Conservation (phyloP, 2,329 filamentous ascomycete genomes). For the Chaetomium strumarium region DNA sequence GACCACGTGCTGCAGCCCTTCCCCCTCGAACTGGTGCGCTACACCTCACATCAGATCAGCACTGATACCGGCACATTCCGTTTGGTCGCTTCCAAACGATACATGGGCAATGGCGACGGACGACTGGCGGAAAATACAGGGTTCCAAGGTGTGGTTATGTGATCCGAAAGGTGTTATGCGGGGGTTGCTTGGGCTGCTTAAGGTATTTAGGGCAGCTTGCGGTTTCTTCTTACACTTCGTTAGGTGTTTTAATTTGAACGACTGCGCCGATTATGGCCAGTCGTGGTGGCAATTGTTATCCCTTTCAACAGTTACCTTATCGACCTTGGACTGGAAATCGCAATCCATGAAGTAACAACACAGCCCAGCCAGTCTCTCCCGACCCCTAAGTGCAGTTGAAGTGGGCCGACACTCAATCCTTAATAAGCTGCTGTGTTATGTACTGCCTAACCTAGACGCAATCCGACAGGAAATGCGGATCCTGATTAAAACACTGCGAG, state of each 20-base stretch:
- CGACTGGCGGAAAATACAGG: background rate
- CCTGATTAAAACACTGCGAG: conserved; percentile 1
- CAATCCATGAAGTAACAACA: too few species aligned
- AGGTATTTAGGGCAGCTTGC: background rate
- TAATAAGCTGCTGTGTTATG: too few species aligned
- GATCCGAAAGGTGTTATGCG: too few species aligned
- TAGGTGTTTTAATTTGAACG: conserved; percentile 14
- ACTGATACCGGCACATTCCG: background rate
- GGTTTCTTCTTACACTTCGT: background rate
- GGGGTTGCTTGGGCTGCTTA: too few species aligned
- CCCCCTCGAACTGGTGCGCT: background rate
- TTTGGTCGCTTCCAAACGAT: background rate
- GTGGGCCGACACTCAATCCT: too few species aligned
- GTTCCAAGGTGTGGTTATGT: too few species aligned
- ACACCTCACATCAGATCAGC: background rate
- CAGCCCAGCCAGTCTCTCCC: too few species aligned
- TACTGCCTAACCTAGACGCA: too few species aligned
- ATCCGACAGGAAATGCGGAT: background rate
- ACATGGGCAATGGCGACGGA: background rate
- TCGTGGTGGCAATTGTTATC: background rate
- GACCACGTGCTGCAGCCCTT: background rate
- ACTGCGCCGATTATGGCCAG: background rate
- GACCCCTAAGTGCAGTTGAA: too few species aligned
- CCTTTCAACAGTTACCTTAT: background rate
- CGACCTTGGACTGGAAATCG: background rate